Percentiles rank a stretch among this genome's conserved stretches.
Evolutionary conservation across 257 asterid species (phyloP).

Genomic region (Sherardia arvensis): DNA sequence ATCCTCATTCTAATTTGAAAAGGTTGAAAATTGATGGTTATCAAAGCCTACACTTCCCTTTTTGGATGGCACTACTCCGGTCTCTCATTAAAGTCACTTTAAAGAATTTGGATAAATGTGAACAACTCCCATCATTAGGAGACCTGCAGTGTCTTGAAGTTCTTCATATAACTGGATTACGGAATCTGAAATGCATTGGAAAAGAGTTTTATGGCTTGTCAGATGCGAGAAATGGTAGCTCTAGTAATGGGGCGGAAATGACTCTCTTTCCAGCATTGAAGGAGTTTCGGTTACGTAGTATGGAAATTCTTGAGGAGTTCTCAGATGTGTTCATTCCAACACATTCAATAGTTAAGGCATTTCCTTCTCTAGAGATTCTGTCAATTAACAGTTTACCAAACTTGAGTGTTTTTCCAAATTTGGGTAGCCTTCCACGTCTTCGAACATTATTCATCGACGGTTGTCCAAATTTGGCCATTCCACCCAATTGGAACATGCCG

Average conservation of each 20-base stretch:
- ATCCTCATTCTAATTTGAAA: conserved; percentile 15
- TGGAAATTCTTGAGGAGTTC: neutral
- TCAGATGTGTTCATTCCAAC: neutral
- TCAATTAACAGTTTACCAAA: neutral
- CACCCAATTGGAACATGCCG: neutral
- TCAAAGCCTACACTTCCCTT: conserved; percentile 12
- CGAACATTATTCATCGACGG: neutral
- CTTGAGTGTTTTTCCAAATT: neutral
- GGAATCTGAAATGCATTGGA: neutral
- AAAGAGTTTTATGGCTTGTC: neutral
- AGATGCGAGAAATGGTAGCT: neutral
- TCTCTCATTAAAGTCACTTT: neutral
- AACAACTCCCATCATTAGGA: conserved; percentile 17
- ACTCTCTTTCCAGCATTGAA: neutral
- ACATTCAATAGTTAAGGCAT: neutral
- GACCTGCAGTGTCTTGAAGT: neutral
- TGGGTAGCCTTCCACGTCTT: neutral
- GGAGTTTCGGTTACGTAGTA: neutral
- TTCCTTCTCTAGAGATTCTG: neutral
- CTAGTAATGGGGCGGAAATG: neutral
- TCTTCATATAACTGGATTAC: neutral
- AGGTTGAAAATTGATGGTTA: conserved; percentile 9
- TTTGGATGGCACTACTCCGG: conserved; percentile 8
- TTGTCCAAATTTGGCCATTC: neutral
- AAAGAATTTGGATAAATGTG: neutral